Percentiles rank a stretch among this genome's conserved stretches.
phyloP scores from a whole-genome alignment of 1,139 yeast species.

The Hanseniaspora gamundiae region DNA sequence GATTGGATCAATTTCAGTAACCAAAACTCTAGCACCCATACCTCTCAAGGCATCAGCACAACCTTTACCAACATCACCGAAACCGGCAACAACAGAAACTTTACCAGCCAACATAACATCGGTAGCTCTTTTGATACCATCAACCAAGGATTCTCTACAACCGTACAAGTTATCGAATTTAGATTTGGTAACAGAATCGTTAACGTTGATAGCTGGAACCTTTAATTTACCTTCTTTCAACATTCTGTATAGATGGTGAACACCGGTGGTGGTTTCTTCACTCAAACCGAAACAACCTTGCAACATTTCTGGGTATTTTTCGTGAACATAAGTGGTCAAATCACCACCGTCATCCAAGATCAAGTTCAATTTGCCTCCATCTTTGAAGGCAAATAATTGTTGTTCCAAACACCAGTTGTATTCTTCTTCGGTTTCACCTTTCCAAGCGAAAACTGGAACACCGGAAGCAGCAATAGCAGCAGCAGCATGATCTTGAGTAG shows the following conservation, averaged over 20 bases:
- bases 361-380: conserved; percentile 88
- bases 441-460: conserved; percentile 99
- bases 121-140: conserved; percentile 99
- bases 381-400: conserved; percentile 97
- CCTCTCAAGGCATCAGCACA: conserved; percentile 99
- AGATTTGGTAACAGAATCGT: conserved; percentile 98
- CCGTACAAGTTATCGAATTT: conserved; percentile 99
- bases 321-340: conserved; percentile 92
- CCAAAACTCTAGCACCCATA: conserved; percentile 98
- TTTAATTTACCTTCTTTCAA: conserved; percentile 78
- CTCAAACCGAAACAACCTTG: conserved; percentile 91
- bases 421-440: conserved; percentile 99
- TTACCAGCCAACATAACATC: conserved; percentile 99
- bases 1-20: conserved; percentile 97
- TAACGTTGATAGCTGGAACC: conserved; percentile 99
- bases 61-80: conserved; percentile 99
- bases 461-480: conserved; percentile 99
- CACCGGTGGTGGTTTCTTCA: conserved; percentile 99
- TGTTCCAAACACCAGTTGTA: conserved; percentile 99
- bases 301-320: conserved; percentile 97
- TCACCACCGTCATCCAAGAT: conserved; percentile 99
- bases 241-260: conserved; percentile 97
- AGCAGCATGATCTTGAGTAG: conserved; percentile 99
- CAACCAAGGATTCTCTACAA: conserved; percentile 97
- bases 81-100: conserved; percentile 98